These are phyloP conservation scores for Balamuthia mandrillaris DNA, from an alignment of 208 protist genomes.

Conservation along the genomic window DNA sequence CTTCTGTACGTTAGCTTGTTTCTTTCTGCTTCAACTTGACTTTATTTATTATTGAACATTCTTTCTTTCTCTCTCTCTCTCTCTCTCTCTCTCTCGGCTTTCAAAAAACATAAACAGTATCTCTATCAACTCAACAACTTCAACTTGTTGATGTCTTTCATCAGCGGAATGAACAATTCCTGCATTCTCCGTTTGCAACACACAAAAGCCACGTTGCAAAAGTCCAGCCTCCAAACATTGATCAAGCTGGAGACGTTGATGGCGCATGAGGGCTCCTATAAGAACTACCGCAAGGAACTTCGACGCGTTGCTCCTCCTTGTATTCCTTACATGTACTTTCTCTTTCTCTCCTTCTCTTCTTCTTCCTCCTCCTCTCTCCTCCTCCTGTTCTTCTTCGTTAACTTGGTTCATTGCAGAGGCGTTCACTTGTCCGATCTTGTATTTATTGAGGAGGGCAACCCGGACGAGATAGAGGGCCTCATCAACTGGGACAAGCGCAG, in stretches of 20 bases:
- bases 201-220: not conserved
- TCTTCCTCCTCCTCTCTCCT: not conserved
- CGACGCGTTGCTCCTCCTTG: constrained; percentile 46
- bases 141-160: constrained; percentile 43
- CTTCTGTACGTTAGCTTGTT: constrained; percentile 28
- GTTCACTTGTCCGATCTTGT: constrained; percentile 67
- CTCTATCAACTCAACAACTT: constrained; percentile 51
- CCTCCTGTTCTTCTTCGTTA: not conserved
- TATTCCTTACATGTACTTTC: constrained; percentile 60
- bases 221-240: not conserved
- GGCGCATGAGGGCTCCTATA: constrained; percentile 8
- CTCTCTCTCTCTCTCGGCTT: not conserved
- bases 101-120: not conserved
- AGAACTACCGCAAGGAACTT: not conserved
- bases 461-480: constrained; percentile 39
- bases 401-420: constrained; percentile 39
- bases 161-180: constrained; percentile 18
- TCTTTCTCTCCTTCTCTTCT: not conserved
- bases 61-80: not conserved
- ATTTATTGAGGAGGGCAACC: constrained; percentile 71
- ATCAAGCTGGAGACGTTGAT: constrained; percentile 34
- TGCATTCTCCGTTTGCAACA: not conserved
- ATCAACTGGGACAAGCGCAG: constrained; percentile 46
- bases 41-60: too few species aligned
- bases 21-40: not conserved